Evolutionary conservation across 352 stramenopile species (phyloP).

Genomic region (Globisporangium canariense): DNA sequence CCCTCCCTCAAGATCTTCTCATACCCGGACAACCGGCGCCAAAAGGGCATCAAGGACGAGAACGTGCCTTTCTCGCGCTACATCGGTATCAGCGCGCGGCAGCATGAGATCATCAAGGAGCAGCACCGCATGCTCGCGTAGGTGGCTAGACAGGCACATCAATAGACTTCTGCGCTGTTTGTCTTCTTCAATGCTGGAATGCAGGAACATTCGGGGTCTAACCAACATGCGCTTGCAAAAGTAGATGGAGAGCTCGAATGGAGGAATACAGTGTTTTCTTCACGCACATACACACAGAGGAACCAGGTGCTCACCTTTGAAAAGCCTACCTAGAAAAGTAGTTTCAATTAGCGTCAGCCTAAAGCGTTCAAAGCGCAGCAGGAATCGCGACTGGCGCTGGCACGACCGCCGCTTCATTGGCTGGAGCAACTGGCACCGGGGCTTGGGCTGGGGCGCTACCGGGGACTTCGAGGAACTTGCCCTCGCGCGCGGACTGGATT

Average conservation of each 20-base stretch:
- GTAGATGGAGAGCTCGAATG: background rate
- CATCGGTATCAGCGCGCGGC: constrained; percentile 69
- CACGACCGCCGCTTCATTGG: background rate
- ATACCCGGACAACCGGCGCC: constrained; percentile 32
- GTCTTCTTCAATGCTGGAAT: background rate
- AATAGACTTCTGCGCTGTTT: background rate
- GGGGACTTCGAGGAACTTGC: constrained; percentile 13
- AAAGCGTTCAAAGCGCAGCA: constrained; percentile 1
- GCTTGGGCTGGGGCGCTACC: background rate
- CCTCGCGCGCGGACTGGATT: constrained; percentile 57
- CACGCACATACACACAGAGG: background rate
- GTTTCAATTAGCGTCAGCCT: background rate
- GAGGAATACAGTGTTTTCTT: background rate
- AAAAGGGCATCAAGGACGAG: constrained; percentile 47
- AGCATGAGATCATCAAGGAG: constrained; percentile 77
- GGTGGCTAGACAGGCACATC: background rate
- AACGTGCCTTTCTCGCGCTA: constrained; percentile 61
- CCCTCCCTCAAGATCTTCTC: constrained; percentile 77
- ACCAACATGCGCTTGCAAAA: too few species aligned
- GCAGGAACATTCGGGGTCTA: background rate
- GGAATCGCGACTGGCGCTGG: constrained; percentile 5
- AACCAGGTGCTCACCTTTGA: background rate
- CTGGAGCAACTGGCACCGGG: background rate
- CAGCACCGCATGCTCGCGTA: constrained; percentile 69
- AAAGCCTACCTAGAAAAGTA: background rate